Conservation (phyloP, 768 basidiomycete species). For the Naematelia encephala region DNA sequence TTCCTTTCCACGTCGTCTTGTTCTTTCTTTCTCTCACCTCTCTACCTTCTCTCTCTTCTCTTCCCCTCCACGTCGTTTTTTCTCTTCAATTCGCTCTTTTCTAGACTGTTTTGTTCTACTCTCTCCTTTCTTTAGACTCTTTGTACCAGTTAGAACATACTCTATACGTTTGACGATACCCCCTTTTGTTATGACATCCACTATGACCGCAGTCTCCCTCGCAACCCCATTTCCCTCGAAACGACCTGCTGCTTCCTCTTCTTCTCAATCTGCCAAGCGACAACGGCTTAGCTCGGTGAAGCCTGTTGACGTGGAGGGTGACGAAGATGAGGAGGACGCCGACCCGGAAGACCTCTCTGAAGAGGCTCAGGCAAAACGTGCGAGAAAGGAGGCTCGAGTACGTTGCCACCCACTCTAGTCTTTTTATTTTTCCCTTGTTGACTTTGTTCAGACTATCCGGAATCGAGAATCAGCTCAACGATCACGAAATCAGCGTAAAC, state of each 20-base stretch:
- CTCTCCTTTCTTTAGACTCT: neutral
- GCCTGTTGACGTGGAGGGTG: constrained; percentile 9
- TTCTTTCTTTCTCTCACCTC: constrained; percentile 3
- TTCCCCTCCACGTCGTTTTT: neutral
- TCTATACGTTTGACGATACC: constrained; percentile 1
- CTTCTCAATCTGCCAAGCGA: constrained; percentile 20
- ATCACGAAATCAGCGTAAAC: constrained; percentile 84
- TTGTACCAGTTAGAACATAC: neutral
- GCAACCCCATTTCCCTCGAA: constrained; percentile 23
- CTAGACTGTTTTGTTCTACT: neutral
- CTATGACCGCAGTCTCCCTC: constrained; percentile 13
- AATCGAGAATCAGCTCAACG: constrained; percentile 93
- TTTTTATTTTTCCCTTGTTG: neutral
- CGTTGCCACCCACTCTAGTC: constrained; percentile 3
- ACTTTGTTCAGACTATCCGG: constrained; percentile 64
- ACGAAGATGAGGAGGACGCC: constrained; percentile 15
- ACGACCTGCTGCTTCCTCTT: constrained; percentile 17
- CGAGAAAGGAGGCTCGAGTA: constrained; percentile 39
- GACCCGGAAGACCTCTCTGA: constrained; percentile 18
- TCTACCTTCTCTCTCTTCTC: neutral
- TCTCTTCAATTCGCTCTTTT: no score
- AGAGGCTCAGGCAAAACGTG: constrained; percentile 21
- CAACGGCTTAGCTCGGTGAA: constrained; percentile 9
- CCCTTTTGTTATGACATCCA: constrained; percentile 4
- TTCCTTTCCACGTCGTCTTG: constrained; percentile 1